Evolutionary conservation across 371 early-diverging fungal genomes (phyloP).

Genomic region (Capillidium rhysosporum): DNA sequence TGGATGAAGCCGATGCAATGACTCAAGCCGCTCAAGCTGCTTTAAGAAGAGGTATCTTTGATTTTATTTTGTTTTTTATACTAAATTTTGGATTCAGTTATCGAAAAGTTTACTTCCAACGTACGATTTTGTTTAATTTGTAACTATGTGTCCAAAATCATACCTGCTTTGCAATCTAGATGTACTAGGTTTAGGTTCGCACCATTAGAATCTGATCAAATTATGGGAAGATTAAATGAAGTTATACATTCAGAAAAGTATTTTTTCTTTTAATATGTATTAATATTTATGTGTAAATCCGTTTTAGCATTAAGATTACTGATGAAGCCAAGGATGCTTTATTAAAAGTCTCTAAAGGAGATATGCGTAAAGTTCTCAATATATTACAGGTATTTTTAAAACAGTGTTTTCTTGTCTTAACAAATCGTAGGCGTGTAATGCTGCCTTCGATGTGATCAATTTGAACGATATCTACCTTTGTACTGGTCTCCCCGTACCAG

Average conservation of each 20-base stretch:
- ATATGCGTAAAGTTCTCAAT: constrained; percentile 94
- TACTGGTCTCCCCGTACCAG: constrained; percentile 79
- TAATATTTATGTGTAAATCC: neutral
- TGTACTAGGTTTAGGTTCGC: constrained; percentile 97
- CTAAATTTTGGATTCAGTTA: constrained; percentile 28
- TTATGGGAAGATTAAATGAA: constrained; percentile 45
- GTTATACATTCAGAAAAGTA: constrained; percentile 57
- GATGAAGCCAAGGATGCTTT: constrained; percentile 65
- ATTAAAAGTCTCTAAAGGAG: constrained; percentile 65
- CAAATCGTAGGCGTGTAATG: constrained; percentile 39
- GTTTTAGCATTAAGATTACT: constrained; percentile 49
- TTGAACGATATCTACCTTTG: constrained; percentile 68
- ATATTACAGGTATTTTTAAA: constrained; percentile 52
- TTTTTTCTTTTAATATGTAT: neutral
- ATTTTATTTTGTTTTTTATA: neutral
- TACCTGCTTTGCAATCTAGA: constrained; percentile 94
- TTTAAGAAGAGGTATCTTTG: constrained; percentile 58
- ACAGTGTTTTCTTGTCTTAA: neutral
- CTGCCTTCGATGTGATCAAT: constrained; percentile 55
- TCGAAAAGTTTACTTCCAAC: constrained; percentile 95
- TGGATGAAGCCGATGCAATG: constrained; percentile 99
- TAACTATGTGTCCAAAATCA: constrained; percentile 96
- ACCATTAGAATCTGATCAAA: constrained; percentile 61
- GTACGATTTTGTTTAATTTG: constrained; percentile 98
- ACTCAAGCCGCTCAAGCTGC: constrained; percentile 93